These are phyloP conservation scores for Cystobasidium sp. DNA, from an alignment of 1,284 basidiomycete species.

Conservation along the genomic window DNA sequence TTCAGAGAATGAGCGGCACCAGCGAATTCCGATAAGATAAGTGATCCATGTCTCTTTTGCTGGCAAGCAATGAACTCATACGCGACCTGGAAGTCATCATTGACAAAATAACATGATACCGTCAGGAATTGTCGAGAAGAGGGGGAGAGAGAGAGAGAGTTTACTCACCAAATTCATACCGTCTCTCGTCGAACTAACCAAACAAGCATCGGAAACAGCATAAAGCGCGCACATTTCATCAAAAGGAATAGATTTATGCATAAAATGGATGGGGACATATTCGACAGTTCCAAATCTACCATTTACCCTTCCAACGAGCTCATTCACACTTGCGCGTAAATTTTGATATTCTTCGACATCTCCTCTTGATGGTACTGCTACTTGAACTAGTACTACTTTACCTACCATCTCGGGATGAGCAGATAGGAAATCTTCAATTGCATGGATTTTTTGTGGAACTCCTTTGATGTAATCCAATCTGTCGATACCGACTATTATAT, in stretches of 20 bases:
- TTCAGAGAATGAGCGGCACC: conserved; percentile 96
- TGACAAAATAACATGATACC: neutral
- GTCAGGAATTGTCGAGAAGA: no score
- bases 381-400: conserved; percentile 94
- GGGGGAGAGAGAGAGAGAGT: neutral
- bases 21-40: conserved; percentile 98
- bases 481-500: conserved; percentile 98
- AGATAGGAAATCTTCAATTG: conserved; percentile 91
- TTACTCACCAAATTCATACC: conserved; percentile 93
- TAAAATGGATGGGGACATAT: conserved; percentile 98
- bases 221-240: conserved; percentile 97
- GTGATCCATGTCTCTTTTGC: conserved; percentile 83
- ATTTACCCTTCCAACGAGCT: conserved; percentile 96
- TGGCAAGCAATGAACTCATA: conserved; percentile 99
- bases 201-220: conserved; percentile 92
- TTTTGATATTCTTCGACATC: conserved; percentile 99
- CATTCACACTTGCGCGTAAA: conserved; percentile 91
- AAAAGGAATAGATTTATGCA: conserved; percentile 89
- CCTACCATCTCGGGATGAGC: conserved; percentile 99
- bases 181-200: conserved; percentile 92
- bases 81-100: no score
- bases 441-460: conserved; percentile 93
- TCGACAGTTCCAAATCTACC: conserved; percentile 98
- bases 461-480: conserved; percentile 99
- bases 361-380: conserved; percentile 95